Conservation (phyloP, 352 stramenopile genomes). For the Salisapilia sapeloensis region DNA sequence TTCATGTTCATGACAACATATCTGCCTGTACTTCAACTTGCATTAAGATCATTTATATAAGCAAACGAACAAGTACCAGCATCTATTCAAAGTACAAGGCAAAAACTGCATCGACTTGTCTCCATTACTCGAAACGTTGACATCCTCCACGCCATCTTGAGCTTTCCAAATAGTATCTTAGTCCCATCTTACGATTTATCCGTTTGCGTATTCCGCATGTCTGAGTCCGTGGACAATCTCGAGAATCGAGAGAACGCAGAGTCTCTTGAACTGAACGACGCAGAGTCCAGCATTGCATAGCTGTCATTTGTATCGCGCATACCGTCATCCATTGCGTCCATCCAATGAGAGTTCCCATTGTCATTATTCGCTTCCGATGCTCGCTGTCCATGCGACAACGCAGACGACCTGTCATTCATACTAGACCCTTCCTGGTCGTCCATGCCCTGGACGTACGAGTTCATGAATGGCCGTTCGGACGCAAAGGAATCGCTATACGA, state of each 20-base stretch:
- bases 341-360: slow-evolving; percentile 35
- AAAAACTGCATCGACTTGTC: too few species aligned
- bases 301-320: slow-evolving; percentile 72
- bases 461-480: slow-evolving; percentile 24
- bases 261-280: slow-evolving; percentile 41
- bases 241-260: slow-evolving; percentile 28
- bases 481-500: slow-evolving; percentile 26
- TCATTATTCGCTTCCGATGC: slow-evolving; percentile 6
- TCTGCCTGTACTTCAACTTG: too few species aligned
- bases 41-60: too few species aligned
- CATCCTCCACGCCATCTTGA: too few species aligned
- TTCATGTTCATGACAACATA: too few species aligned
- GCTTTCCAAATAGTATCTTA: too few species aligned
- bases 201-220: too few species aligned
- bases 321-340: slow-evolving; percentile 33
- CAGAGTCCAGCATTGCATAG: slow-evolving; percentile 69
- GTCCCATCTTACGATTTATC: too few species aligned
- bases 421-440: slow-evolving; percentile 6
- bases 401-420: slow-evolving; percentile 8
- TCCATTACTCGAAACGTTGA: too few species aligned
- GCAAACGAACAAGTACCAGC: too few species aligned
- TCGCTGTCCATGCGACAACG: slow-evolving; percentile 5
- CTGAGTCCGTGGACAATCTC: slow-evolving; percentile 60
- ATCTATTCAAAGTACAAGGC: too few species aligned
- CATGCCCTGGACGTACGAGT: slow-evolving; percentile 28